A percentile compares a stretch with the other conserved stretches of the same genome.
Evolutionary conservation across 2,329 filamentous ascomycete genomes (phyloP).

Genomic region (Colletotrichum cordylinicola): DNA sequence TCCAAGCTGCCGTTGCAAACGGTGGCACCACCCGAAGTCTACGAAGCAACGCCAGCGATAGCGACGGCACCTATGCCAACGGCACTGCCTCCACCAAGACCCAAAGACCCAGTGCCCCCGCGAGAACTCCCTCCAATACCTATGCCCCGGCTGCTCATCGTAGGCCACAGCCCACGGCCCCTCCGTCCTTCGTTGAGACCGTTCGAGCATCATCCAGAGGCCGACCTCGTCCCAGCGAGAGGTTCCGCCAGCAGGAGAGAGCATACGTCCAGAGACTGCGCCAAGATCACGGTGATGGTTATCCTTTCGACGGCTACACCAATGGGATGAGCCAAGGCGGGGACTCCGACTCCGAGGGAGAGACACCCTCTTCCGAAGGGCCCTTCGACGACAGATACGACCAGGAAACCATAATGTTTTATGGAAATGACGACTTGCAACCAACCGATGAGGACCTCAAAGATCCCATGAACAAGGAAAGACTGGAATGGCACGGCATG

Average conservation of each 20-base stretch:
- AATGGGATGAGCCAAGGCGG: constrained; percentile 52
- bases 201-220: constrained; percentile 60
- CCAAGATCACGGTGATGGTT: constrained; percentile 66
- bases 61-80: constrained; percentile 28
- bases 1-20: constrained; percentile 13
- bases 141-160: constrained; percentile 74
- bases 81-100: constrained; percentile 46
- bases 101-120: constrained; percentile 72
- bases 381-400: constrained; percentile 89
- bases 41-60: constrained; percentile 28
- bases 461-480: constrained; percentile 85
- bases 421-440: constrained; percentile 87
- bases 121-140: constrained; percentile 78
- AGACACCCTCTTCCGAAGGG: constrained; percentile 84
- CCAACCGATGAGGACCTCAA: constrained; percentile 89
- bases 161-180: constrained; percentile 44
- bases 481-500: constrained; percentile 98
- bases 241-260: constrained; percentile 83
- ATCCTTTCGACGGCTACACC: constrained; percentile 63
- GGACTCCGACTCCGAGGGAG: constrained; percentile 88
- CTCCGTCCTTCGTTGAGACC: constrained; percentile 48
- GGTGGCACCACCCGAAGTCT: constrained; percentile 18
- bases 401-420: constrained; percentile 91
- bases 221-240: constrained; percentile 51
- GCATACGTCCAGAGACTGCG: constrained; percentile 93